A percentile compares a stretch with the other conserved stretches of the same genome.
Evolutionary conservation across 371 early-diverging fungal genomes (phyloP).

Genomic region (Lichtheimia hyalospora): DNA sequence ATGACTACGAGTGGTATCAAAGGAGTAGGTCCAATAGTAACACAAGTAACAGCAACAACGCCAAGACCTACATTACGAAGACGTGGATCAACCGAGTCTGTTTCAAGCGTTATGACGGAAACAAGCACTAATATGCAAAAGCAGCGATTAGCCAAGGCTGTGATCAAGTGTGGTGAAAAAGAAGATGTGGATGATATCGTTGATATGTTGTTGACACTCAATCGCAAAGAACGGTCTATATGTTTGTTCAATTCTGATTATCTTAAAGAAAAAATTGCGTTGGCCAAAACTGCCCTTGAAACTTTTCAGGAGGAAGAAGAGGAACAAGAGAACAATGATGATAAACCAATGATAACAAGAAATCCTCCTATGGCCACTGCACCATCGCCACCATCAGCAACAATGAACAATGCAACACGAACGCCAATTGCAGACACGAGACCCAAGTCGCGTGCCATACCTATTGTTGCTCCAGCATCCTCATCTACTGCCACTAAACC

Average conservation of each 20-base stretch:
- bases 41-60: conserved; percentile 10
- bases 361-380: background rate
- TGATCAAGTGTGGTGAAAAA: conserved; percentile 28
- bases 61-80: conserved; percentile 29
- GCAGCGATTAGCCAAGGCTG: conserved; percentile 36
- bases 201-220: conserved; percentile 47
- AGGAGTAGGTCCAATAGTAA: background rate
- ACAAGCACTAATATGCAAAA: conserved; percentile 33
- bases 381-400: background rate
- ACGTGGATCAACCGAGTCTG: conserved; percentile 30
- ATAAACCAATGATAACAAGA: background rate
- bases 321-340: background rate
- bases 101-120: conserved; percentile 39
- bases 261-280: conserved; percentile 25
- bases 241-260: conserved; percentile 51
- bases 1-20: conserved; percentile 7
- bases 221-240: conserved; percentile 43
- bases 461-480: conserved; percentile 33
- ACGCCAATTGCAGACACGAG: background rate
- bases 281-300: conserved; percentile 45
- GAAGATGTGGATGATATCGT: conserved; percentile 34
- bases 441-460: conserved; percentile 23
- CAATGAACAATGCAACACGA: background rate
- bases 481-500: background rate
- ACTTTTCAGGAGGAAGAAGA: conserved; percentile 32